A percentile compares a stretch with the other conserved stretches of the same genome.
These are phyloP conservation scores for Medicago arabica DNA, from an alignment of 306 rosid species.

Conservation along the genomic window DNA sequence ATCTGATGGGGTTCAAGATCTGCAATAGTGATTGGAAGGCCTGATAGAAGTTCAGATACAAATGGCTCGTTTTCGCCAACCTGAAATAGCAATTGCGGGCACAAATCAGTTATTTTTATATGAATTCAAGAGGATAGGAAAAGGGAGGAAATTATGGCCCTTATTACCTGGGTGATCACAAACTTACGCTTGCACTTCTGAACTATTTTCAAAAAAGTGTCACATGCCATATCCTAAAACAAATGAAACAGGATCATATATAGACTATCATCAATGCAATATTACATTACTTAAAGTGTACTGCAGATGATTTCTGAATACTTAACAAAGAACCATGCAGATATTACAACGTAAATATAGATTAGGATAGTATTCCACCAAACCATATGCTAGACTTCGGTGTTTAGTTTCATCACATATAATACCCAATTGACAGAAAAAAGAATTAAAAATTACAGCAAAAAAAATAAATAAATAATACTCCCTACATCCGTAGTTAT, in stretches of 20 bases:
- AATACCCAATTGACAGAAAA: not conserved
- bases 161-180: constrained; percentile 81
- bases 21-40: constrained; percentile 84
- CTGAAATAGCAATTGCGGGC: constrained; percentile 53
- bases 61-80: constrained; percentile 96
- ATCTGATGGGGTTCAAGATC: constrained; percentile 96
- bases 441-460: not conserved
- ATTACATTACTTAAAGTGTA: not conserved
- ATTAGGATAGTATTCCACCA: constrained; percentile 1
- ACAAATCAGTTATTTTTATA: not conserved
- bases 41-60: constrained; percentile 90
- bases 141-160: not conserved
- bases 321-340: not conserved
- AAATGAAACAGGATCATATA: constrained; percentile 7
- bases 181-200: constrained; percentile 98
- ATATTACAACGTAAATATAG: too few relatives aligned
- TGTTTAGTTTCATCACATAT: not conserved
- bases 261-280: not conserved
- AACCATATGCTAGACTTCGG: not conserved
- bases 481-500: too few relatives aligned
- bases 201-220: constrained; percentile 92
- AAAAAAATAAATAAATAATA: too few relatives aligned
- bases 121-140: not conserved
- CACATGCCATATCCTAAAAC: constrained; percentile 98
- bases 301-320: not conserved